Percentiles rank a stretch among this genome's conserved stretches.
Conservation (phyloP, 768 basidiomycete species). For the Xerocomellus dryophilus region DNA sequence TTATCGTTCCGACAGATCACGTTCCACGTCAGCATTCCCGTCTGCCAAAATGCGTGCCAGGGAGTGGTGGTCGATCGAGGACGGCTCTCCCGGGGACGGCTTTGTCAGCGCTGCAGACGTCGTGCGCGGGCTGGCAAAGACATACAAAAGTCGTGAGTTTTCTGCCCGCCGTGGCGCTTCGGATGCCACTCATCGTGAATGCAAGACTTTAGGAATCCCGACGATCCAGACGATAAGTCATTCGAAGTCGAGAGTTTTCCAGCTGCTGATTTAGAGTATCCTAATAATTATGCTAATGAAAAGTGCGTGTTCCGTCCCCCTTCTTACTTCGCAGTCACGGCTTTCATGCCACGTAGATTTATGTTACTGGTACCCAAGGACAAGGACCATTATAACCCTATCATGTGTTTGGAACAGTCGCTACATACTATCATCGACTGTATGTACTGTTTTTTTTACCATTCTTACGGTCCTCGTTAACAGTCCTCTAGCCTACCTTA, state of each 20-base stretch:
- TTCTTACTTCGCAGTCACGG: not conserved
- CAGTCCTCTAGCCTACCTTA: slow-evolving; percentile 55
- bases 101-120: slow-evolving; percentile 66
- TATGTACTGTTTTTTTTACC: slow-evolving; percentile 35
- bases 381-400: slow-evolving; percentile 84
- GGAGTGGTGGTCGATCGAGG: slow-evolving; percentile 51
- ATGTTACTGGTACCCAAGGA: slow-evolving; percentile 78
- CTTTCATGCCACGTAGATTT: slow-evolving; percentile 45
- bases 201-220: slow-evolving; percentile 67
- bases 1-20: slow-evolving; percentile 55
- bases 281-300: slow-evolving; percentile 66
- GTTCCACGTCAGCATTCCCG: slow-evolving; percentile 57
- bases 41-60: slow-evolving; percentile 23
- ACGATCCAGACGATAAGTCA: slow-evolving; percentile 57
- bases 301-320: slow-evolving; percentile 41
- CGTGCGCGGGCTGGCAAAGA: slow-evolving; percentile 58
- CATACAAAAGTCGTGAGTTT: slow-evolving; percentile 66
- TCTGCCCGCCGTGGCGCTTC: not conserved
- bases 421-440: slow-evolving; percentile 72
- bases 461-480: slow-evolving; percentile 4
- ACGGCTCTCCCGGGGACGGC: slow-evolving; percentile 48
- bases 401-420: slow-evolving; percentile 71
- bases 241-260: slow-evolving; percentile 67
- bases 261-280: slow-evolving; percentile 73
- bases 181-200: slow-evolving; percentile 12